phyloP scores from a whole-genome alignment of 1,139 yeast species.

The Saccharomyces hybrid region DNA sequence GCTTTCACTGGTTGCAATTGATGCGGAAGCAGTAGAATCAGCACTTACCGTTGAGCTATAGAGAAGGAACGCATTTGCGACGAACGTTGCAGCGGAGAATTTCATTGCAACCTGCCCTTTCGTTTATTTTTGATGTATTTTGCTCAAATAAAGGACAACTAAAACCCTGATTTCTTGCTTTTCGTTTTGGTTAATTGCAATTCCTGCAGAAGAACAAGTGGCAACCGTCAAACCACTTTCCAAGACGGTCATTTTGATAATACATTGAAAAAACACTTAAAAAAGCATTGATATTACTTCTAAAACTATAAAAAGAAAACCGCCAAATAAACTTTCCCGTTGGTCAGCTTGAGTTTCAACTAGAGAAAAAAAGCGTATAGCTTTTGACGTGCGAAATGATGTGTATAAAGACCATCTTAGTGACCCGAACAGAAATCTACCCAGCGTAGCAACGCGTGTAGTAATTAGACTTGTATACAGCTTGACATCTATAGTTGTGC shows the following conservation, averaged over 20 bases:
- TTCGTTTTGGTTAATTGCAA: neutral
- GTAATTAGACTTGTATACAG: neutral
- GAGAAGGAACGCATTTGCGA: neutral
- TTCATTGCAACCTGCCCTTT: neutral
- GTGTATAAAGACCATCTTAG: neutral
- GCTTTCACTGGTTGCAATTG: neutral
- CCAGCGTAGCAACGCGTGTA: too few relatives aligned
- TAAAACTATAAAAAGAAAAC: neutral
- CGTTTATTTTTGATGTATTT: neutral
- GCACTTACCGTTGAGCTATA: neutral
- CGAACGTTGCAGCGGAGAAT: neutral
- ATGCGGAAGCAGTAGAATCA: neutral
- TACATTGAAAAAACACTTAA: neutral
- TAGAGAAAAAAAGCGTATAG: neutral
- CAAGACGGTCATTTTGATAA: neutral
- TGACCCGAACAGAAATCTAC: too few relatives aligned
- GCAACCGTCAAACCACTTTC: neutral
- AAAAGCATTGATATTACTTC: neutral
- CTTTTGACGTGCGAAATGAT: neutral
- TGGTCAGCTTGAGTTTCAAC: neutral
- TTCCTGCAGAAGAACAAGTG: neutral
- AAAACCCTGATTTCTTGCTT: neutral
- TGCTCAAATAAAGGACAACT: neutral
- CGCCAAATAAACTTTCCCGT: neutral
- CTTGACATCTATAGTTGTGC: too few relatives aligned